Percentiles rank a stretch among this genome's conserved stretches.
These are phyloP conservation scores for Saitozyma podzolica DNA, from an alignment of 768 basidiomycete species.

Conservation along the genomic window DNA sequence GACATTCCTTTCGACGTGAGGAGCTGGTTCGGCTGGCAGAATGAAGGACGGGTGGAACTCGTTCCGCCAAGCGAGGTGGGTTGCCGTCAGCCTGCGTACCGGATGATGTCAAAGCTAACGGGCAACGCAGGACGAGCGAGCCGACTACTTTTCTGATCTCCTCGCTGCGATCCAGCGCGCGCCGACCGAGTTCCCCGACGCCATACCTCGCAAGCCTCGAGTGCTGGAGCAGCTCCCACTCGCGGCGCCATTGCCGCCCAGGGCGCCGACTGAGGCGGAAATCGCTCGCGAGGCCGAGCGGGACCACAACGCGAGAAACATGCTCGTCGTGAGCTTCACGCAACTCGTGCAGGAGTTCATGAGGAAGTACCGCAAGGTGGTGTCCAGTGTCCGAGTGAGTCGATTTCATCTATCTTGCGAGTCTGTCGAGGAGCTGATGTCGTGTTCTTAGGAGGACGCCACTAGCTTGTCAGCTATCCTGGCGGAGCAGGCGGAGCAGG, in stretches of 20 bases:
- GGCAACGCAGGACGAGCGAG: conserved; percentile 58
- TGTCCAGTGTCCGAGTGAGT: conserved; percentile 72
- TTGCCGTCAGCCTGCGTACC: neutral
- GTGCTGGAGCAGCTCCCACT: conserved; percentile 80
- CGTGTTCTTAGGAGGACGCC: conserved; percentile 13
- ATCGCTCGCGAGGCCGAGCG: conserved; percentile 77
- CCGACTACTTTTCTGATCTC: conserved; percentile 73
- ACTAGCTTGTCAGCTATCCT: neutral
- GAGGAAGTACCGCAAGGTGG: conserved; percentile 87
- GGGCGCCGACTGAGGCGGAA: conserved; percentile 77
- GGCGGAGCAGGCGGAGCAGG: conserved; percentile 13
- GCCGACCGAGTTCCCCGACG: conserved; percentile 87
- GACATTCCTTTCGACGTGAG: conserved; percentile 78
- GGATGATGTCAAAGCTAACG: neutral
- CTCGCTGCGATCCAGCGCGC: conserved; percentile 69
- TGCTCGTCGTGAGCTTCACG: conserved; percentile 87
- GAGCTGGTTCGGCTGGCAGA: conserved; percentile 79
- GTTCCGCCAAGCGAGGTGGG: conserved; percentile 56
- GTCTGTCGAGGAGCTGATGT: neutral
- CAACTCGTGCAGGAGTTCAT: conserved; percentile 85
- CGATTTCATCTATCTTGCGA: conserved; percentile 17
- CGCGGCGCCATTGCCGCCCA: conserved; percentile 85
- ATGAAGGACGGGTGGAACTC: conserved; percentile 73
- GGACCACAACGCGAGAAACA: conserved; percentile 72
- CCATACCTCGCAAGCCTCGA: conserved; percentile 76